Base-by-base conservation (phyloP, 768 basidiomycete species). In the Cyclocybe aegerita region DNA sequence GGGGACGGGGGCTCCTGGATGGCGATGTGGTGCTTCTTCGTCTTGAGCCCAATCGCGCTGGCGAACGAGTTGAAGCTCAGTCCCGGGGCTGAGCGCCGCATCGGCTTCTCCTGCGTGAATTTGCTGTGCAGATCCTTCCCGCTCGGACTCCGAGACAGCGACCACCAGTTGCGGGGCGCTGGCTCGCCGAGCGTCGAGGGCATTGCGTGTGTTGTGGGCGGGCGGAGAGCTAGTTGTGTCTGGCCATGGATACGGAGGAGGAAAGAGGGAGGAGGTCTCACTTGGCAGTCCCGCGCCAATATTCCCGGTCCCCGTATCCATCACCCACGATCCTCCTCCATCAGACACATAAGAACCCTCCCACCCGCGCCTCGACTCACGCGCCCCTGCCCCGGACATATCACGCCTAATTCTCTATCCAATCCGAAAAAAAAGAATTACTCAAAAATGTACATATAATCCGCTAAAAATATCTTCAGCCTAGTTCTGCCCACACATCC, bases 401-500 rank as follows among this genome's bases (percentile, higher is more conserved):
- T 42, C 7, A 6, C 23, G 4, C 4, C 23, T 23, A 23, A 23
- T 23, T 23, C 23, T 4, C 23, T 23, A 23, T 23, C 23, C 23
- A 23, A 23, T 23, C 23, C 23, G 23, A 23, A 23, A 23, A 23
- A 23, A 23, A 23, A 2, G 23, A 23, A 23, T 2, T 23, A 23
- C 23, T 2, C 23, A 23, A 23, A 23, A 23, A 23, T 23, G 4
- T 23, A 23, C 23, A 23, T 8, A 43, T 16, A 43, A 29, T 30
- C 6, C 9, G n/a, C 23, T 48, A 43, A 9, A 30, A n/a, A 32
- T 38, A n/a, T 37, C 32, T 32, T 74, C 63, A 83, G 34, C 79
- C 82, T 43, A 82, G 61, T 61, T 81, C 80, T 3, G 87, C 86
- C 88, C 88, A 90, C 39, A 85, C 72, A 56, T 90, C 88, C 59